Percentiles rank a stretch among this genome's conserved stretches.
These are phyloP conservation scores for Aleurites moluccanus DNA, from an alignment of 441 rosid species.

Conservation along the genomic window DNA sequence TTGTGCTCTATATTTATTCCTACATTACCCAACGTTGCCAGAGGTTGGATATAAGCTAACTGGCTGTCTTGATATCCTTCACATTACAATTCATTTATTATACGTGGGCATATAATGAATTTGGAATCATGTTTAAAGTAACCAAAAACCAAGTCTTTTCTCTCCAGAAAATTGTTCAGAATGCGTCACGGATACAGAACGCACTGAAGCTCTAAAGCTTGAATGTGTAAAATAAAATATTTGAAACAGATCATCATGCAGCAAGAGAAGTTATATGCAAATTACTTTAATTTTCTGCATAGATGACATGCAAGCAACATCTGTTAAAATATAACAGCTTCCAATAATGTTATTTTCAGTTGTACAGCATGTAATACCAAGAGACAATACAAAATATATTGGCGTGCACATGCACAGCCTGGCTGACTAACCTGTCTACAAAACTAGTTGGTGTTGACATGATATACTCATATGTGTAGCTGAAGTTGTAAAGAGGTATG, in stretches of 20 bases:
- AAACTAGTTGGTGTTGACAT: slow-evolving; percentile 90
- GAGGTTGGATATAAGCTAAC: background rate
- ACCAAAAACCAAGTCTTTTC: background rate
- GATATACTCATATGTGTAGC: slow-evolving; percentile 85
- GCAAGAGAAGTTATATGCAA: background rate
- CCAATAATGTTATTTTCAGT: background rate
- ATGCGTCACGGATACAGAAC: background rate
- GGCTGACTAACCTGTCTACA: slow-evolving; percentile 81
- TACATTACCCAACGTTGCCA: background rate
- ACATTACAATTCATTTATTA: background rate
- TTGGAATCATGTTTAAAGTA: background rate
- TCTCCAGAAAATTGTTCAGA: background rate
- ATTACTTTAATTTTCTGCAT: background rate
- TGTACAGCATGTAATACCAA: background rate
- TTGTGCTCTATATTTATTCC: background rate
- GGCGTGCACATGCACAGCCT: background rate
- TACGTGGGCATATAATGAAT: background rate
- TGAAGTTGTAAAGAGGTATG: slow-evolving; percentile 93
- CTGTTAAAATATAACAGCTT: background rate
- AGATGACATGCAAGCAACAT: background rate
- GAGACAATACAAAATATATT: background rate
- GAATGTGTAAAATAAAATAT: background rate
- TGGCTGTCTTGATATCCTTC: slow-evolving; percentile 6
- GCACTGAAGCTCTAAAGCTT: background rate
- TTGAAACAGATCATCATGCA: background rate